Evolutionary conservation across 305 asterid genomes (phyloP).

Genomic region (Plantago rigida): DNA sequence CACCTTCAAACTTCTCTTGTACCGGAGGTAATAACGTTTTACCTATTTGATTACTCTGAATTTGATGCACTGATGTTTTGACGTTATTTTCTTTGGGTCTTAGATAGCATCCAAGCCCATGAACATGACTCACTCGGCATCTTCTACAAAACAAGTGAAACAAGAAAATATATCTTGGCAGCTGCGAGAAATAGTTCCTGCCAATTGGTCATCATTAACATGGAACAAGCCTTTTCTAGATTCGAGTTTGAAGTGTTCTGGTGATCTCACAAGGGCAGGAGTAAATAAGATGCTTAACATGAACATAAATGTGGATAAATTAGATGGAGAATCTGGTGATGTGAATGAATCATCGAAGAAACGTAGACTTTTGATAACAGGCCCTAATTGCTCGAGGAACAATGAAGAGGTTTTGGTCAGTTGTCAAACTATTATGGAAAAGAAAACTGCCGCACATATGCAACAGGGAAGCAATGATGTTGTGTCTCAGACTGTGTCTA

Average conservation of each 20-base stretch:
- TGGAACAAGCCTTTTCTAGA: constrained; percentile 35
- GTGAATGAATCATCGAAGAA: constrained; percentile 46
- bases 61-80: constrained; percentile 14
- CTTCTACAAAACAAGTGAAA: constrained; percentile 38
- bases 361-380: constrained; percentile 44
- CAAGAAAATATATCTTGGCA: constrained; percentile 28
- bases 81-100: constrained; percentile 23
- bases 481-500: constrained; percentile 29
- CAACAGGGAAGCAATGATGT: constrained; percentile 28
- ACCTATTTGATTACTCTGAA: constrained; percentile 9
- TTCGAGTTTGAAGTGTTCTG: constrained; percentile 33
- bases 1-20: constrained; percentile 35
- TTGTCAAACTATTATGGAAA: constrained; percentile 28
- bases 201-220: constrained; percentile 62
- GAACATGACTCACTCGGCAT: constrained; percentile 30
- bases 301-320: constrained; percentile 24
- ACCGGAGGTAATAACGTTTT: constrained; percentile 41
- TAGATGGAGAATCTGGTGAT: constrained; percentile 37
- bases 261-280: constrained; percentile 28
- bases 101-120: constrained; percentile 28
- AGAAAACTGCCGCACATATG: constrained; percentile 21
- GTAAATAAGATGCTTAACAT: constrained; percentile 32
- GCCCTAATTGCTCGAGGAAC: constrained; percentile 38
- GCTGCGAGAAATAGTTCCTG: constrained; percentile 61
- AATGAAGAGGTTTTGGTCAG: constrained; percentile 28